A percentile compares a stretch with the other conserved stretches of the same genome.
Evolutionary conservation across 83 land plant species (phyloP).

Genomic region (Picea abies): DNA sequence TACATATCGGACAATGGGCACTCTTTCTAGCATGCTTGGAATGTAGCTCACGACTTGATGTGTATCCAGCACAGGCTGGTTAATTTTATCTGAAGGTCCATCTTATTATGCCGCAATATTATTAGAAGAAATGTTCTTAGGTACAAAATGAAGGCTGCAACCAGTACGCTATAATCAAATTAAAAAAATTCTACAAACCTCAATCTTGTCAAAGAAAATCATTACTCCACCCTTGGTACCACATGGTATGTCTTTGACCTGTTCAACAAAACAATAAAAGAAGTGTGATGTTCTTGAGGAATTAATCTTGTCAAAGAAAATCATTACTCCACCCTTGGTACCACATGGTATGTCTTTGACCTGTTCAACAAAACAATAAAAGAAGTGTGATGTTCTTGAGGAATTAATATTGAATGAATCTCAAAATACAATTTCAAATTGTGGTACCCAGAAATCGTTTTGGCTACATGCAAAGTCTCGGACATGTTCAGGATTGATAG

Average conservation of each 20-base stretch:
- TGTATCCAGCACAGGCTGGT: background rate
- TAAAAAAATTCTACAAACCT: slow-evolving; percentile 45
- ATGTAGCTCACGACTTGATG: background rate
- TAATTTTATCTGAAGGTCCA: background rate
- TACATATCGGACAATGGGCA: background rate
- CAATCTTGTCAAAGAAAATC: slow-evolving; percentile 92
- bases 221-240: slow-evolving; percentile 99
- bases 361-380: slow-evolving; percentile 33
- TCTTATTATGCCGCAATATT: background rate
- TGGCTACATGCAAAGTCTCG: too few species aligned
- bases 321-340: slow-evolving; percentile 98
- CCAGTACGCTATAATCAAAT: background rate
- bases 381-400: background rate
- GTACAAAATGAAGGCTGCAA: background rate
- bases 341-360: slow-evolving; percentile 96
- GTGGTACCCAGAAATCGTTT: too few species aligned
- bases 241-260: slow-evolving; percentile 96
- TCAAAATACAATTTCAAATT: too few species aligned
- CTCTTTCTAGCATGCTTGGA: background rate
- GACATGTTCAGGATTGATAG: too few species aligned
- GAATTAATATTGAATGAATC: too few species aligned
- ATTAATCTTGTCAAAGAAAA: slow-evolving; percentile 51
- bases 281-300: background rate
- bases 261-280: slow-evolving; percentile 10
- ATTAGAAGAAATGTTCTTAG: background rate